Evolutionary conservation across 208 protist genomes (phyloP).

Genomic region (Entamoeba histolytica): DNA sequence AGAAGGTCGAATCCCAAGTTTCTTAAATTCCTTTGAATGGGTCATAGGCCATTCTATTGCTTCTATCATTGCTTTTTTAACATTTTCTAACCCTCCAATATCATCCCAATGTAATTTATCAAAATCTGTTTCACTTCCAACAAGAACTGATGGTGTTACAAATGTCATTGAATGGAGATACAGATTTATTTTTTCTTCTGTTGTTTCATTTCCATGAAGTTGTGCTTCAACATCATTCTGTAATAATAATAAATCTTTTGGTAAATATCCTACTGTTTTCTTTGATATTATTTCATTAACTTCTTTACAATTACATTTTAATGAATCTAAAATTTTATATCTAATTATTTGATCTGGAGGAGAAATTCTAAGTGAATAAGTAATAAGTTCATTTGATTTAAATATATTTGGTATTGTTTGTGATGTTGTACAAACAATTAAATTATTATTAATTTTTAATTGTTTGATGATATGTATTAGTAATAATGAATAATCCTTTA

Average conservation of each 20-base stretch:
- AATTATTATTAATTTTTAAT: background rate
- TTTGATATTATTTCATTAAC: background rate
- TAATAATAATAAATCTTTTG: background rate
- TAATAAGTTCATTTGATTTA: background rate
- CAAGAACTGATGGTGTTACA: background rate
- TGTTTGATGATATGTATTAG: background rate
- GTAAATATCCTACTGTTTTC: background rate
- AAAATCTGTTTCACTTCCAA: background rate
- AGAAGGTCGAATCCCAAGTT: background rate
- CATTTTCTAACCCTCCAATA: background rate
- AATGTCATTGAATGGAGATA: background rate
- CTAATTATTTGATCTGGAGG: background rate
- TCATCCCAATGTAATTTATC: background rate
- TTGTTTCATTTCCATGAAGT: background rate
- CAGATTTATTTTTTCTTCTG: background rate
- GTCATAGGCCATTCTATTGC: background rate
- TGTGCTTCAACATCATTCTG: background rate
- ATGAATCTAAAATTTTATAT: background rate
- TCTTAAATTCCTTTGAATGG: background rate
- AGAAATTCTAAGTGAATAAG: background rate
- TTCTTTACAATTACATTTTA: background rate
- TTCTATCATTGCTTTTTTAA: background rate
- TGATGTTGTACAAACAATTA: background rate
- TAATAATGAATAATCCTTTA: background rate
- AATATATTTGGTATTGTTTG: background rate